These are phyloP conservation scores for Euphrasia confusa DNA, from an alignment of 257 asterid genomes.

Conservation along the genomic window DNA sequence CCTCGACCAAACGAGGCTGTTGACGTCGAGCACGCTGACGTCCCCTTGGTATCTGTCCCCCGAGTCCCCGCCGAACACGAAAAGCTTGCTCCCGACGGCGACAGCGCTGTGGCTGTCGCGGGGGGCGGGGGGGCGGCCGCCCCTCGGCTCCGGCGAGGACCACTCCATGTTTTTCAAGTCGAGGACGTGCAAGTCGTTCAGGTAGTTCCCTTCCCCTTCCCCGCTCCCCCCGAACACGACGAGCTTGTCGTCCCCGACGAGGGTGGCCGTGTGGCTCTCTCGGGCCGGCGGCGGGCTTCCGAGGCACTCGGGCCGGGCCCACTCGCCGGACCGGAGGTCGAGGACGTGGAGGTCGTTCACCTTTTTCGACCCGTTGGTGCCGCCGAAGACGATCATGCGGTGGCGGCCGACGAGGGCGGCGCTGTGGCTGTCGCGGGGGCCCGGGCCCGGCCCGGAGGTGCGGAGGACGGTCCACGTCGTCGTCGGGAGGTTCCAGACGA, in stretches of 20 bases:
- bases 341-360: slow-evolving; percentile 70
- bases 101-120: slow-evolving; percentile 85
- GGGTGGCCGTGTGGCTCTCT: slow-evolving; percentile 80
- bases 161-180: slow-evolving; percentile 76
- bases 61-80: slow-evolving; percentile 84
- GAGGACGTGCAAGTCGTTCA: slow-evolving; percentile 73
- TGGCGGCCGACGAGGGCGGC: slow-evolving; percentile 63
- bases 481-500: slow-evolving; percentile 57
- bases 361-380: slow-evolving; percentile 79
- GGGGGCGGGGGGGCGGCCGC: slow-evolving; percentile 51
- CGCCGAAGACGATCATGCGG: slow-evolving; percentile 79
- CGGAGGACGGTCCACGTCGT: slow-evolving; percentile 68
- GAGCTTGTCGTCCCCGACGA: slow-evolving; percentile 47
- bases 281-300: slow-evolving; percentile 79
- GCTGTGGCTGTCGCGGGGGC: slow-evolving; percentile 89
- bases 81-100: slow-evolving; percentile 51
- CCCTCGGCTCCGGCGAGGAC: slow-evolving; percentile 57
- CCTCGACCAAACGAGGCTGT: slow-evolving; percentile 64
- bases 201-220: slow-evolving; percentile 74
- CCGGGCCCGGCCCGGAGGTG: slow-evolving; percentile 80
- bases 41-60: slow-evolving; percentile 82
- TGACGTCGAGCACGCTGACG: slow-evolving; percentile 67
- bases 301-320: slow-evolving; percentile 66
- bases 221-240: slow-evolving; percentile 93
- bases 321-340: slow-evolving; percentile 60